Evolutionary conservation across 2,329 filamentous ascomycete species (phyloP).

Genomic region (Pseudogymnoascus sp.): DNA sequence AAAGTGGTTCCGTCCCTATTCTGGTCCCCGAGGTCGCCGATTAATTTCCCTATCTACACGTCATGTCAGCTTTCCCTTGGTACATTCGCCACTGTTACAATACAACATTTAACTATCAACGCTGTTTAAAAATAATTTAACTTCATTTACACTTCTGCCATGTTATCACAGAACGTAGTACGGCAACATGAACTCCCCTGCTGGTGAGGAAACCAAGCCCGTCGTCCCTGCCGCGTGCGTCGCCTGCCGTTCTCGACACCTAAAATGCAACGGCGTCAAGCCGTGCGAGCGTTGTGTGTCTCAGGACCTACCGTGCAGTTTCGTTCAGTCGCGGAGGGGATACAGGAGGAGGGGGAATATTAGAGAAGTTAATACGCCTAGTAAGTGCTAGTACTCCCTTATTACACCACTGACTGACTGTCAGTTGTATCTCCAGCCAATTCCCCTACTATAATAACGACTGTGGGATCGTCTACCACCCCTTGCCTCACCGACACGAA

Average conservation of each 20-base stretch:
- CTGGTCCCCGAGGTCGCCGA: too few relatives aligned
- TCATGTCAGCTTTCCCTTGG: background rate
- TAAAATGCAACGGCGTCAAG: conserved; percentile 65
- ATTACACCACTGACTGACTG: background rate
- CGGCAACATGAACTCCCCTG: background rate
- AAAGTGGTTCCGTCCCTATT: too few relatives aligned
- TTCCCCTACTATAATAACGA: background rate
- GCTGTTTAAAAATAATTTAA: background rate
- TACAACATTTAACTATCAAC: background rate
- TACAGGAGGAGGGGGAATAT: conserved; percentile 43
- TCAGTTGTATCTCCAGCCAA: background rate
- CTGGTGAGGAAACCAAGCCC: background rate
- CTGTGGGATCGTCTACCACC: background rate
- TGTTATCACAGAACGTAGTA: background rate
- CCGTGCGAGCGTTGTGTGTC: conserved; percentile 61
- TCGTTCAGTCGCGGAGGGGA: conserved; percentile 65
- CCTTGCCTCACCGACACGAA: background rate
- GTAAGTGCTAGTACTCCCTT: background rate
- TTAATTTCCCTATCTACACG: too few relatives aligned
- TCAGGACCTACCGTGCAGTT: conserved; percentile 55
- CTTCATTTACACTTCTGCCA: background rate
- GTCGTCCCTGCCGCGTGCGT: conserved; percentile 18
- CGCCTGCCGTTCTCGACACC: conserved; percentile 42
- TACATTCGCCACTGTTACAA: background rate
- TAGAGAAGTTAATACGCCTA: background rate